Evolutionary conservation across 768 basidiomycete genomes (phyloP).

Genomic region (Strobilomyces dryophilus): DNA sequence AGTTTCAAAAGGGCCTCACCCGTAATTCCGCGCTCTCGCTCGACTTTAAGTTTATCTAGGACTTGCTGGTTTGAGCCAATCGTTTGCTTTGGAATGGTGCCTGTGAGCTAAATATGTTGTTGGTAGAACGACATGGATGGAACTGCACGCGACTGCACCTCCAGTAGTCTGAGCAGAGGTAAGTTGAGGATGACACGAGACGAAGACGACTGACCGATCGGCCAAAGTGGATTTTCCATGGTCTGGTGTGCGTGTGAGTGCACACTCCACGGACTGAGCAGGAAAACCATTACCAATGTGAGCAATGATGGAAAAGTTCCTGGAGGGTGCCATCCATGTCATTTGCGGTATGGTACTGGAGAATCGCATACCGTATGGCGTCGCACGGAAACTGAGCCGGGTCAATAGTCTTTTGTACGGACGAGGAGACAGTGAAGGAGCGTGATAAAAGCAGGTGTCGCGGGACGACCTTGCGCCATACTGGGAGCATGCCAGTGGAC

Average conservation of each 20-base stretch:
- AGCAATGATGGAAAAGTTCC: constrained; percentile 95
- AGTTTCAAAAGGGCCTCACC: constrained; percentile 38
- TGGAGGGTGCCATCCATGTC: constrained; percentile 20
- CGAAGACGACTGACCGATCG: constrained; percentile 54
- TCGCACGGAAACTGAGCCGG: constrained; percentile 69
- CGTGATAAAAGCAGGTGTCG: constrained; percentile 2
- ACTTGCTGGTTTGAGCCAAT: constrained; percentile 78
- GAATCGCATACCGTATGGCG: constrained; percentile 51
- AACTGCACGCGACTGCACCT: constrained; percentile 42
- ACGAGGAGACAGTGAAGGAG: constrained; percentile 31
- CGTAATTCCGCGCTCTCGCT: constrained; percentile 94
- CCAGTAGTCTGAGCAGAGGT: constrained; percentile 53
- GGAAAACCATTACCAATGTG: constrained; percentile 65
- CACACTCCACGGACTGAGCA: neutral
- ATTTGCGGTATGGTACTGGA: neutral
- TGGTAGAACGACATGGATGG: neutral
- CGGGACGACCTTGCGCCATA: constrained; percentile 28
- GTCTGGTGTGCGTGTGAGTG: constrained; percentile 42
- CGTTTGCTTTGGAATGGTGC: constrained; percentile 69
- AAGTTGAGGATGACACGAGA: neutral
- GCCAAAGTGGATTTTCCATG: constrained; percentile 96
- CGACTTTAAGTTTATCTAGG: constrained; percentile 92
- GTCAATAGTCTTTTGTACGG: constrained; percentile 33
- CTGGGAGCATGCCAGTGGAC: constrained; percentile 22
- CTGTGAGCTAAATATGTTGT: constrained; percentile 62